Conservation (phyloP, 805 yeast species). For the Candida cerambycidarum region DNA sequence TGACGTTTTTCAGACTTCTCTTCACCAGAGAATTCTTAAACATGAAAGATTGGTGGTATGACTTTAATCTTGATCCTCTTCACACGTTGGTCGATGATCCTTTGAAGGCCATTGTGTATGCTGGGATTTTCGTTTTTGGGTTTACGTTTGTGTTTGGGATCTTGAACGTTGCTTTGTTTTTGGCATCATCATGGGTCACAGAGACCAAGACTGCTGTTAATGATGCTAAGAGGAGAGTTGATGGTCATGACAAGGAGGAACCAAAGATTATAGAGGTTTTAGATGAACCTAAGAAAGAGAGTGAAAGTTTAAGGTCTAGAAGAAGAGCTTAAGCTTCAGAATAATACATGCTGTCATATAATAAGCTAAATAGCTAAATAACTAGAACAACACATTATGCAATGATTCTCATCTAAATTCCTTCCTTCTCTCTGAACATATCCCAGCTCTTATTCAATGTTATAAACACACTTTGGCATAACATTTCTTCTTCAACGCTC, state of each 20-base stretch:
- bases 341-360: too few relatives aligned
- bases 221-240: slow-evolving; percentile 8
- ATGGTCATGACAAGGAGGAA: not conserved
- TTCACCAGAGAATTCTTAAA: slow-evolving; percentile 20
- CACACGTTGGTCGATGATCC: slow-evolving; percentile 47
- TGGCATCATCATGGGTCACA: slow-evolving; percentile 18
- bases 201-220: slow-evolving; percentile 9
- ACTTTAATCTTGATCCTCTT: slow-evolving; percentile 46
- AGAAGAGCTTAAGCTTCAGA: slow-evolving; percentile 5
- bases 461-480: slow-evolving; percentile 86
- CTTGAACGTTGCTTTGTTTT: slow-evolving; percentile 35
- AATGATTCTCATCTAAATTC: slow-evolving; percentile 16
- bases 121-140: slow-evolving; percentile 39
- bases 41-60: slow-evolving; percentile 34
- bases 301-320: slow-evolving; percentile 1
- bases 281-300: slow-evolving; percentile 5
- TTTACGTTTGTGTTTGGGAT: slow-evolving; percentile 45
- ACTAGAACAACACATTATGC: too few relatives aligned
- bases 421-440: slow-evolving; percentile 59
- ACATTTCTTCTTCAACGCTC: slow-evolving; percentile 68
- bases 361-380: too few relatives aligned
- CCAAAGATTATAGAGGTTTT: slow-evolving; percentile 17
- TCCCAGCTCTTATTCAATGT: slow-evolving; percentile 91
- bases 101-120: slow-evolving; percentile 48
- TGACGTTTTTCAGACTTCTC: slow-evolving; percentile 19